Percentiles rank a stretch among this genome's conserved stretches.
Conservation (phyloP, 176 grass and related monocot species). For the Typha latifolia region DNA sequence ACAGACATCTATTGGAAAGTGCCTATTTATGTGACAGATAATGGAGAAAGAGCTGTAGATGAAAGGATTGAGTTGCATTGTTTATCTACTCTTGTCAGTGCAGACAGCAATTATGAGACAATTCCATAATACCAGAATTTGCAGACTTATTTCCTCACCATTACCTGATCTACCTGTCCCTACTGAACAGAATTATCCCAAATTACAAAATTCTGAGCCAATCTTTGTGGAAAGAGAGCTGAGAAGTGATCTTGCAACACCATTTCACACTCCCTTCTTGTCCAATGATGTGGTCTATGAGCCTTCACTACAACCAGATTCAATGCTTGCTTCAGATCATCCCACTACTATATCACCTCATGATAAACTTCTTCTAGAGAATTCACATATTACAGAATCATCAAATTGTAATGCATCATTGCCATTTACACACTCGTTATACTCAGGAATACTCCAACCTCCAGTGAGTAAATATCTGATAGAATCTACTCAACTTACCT, state of each 20-base stretch:
- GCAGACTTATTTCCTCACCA: slow-evolving; percentile 6
- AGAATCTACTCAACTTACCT: slow-evolving; percentile 29
- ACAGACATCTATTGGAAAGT: too few relatives aligned
- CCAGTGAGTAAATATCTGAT: slow-evolving; percentile 9
- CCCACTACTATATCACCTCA: slow-evolving; percentile 8
- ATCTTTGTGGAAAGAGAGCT: slow-evolving; percentile 4
- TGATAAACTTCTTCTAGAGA: slow-evolving; percentile 11
- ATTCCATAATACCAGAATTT: slow-evolving; percentile 13
- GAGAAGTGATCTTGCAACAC: not conserved
- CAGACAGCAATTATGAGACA: slow-evolving; percentile 13
- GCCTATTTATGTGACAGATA: too few relatives aligned
- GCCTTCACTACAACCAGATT: not conserved
- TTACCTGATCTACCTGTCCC: slow-evolving; percentile 4
- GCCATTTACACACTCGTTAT: slow-evolving; percentile 15
- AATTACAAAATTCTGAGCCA: slow-evolving; percentile 8
- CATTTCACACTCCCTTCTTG: too few relatives aligned
- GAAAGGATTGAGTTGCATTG: not conserved
- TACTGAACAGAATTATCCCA: slow-evolving; percentile 13
- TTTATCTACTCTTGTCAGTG: slow-evolving; percentile 4
- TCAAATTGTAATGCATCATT: slow-evolving; percentile 15
- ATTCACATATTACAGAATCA: slow-evolving; percentile 16
- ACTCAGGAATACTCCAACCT: slow-evolving; percentile 17
- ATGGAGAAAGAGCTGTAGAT: slow-evolving; percentile 11
- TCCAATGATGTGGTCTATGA: too few relatives aligned
- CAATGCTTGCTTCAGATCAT: slow-evolving; percentile 28